These are phyloP conservation scores for Tolypocladium tundrense DNA, from an alignment of 2,329 filamentous ascomycete genomes.

Conservation along the genomic window DNA sequence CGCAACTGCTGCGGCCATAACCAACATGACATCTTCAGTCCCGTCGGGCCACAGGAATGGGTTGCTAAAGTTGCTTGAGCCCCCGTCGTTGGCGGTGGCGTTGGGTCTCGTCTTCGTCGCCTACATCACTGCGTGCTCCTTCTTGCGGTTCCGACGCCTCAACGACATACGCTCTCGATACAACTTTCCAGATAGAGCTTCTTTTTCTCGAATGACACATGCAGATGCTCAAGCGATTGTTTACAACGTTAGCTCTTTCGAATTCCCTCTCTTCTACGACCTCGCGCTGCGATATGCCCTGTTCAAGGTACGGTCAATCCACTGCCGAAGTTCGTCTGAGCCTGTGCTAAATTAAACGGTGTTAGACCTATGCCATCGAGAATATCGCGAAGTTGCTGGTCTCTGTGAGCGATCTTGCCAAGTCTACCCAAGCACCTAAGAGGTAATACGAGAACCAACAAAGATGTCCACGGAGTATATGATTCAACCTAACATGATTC, in stretches of 20 bases:
- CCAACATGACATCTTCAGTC: neutral
- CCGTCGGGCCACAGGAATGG: neutral
- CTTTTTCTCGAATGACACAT: conserved; percentile 29
- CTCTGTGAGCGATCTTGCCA: conserved; percentile 23
- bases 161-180: conserved; percentile 16
- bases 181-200: conserved; percentile 22
- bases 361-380: conserved; percentile 29
- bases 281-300: conserved; percentile 27
- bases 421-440: conserved; percentile 20
- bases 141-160: conserved; percentile 25
- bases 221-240: conserved; percentile 35
- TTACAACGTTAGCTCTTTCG: conserved; percentile 18
- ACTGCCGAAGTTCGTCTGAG: neutral
- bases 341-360: neutral
- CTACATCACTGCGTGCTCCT: conserved; percentile 23
- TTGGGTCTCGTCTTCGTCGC: conserved; percentile 12
- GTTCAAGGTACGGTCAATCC: conserved; percentile 22
- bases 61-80: neutral
- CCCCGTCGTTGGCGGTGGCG: conserved; percentile 2
- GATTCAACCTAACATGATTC: neutral
- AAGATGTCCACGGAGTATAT: neutral
- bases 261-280: conserved; percentile 29
- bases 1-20: neutral
- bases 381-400: conserved; percentile 25
- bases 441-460: conserved; percentile 13